Conservation (phyloP, 2,329 filamentous ascomycete species). For the Teratosphaeria destructans region DNA sequence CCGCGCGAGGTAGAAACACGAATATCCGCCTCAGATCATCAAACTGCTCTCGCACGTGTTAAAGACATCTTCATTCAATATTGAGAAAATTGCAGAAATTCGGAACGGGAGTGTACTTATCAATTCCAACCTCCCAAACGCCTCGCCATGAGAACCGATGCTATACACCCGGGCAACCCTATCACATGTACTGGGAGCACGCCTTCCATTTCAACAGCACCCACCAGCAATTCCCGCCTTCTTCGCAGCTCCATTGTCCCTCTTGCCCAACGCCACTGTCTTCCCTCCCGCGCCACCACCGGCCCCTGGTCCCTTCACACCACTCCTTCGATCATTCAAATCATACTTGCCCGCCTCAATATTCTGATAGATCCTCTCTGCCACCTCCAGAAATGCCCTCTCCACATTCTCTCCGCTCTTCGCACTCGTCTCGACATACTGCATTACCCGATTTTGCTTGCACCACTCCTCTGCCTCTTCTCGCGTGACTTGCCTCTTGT, state of each 20-base stretch:
- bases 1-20: no score
- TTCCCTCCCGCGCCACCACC: constrained; percentile 33
- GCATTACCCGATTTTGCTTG: constrained; percentile 68
- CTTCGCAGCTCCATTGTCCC: constrained; percentile 25
- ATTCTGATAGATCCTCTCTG: constrained; percentile 91
- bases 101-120: background rate
- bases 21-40: no score
- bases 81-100: no score
- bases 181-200: background rate
- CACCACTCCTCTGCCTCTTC: constrained; percentile 90
- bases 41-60: no score
- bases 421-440: constrained; percentile 92
- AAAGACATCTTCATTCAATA: no score
- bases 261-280: constrained; percentile 35
- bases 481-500: constrained; percentile 67
- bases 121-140: background rate
- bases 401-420: constrained; percentile 95
- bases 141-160: background rate
- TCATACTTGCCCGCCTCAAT: constrained; percentile 94
- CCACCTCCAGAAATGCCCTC: constrained; percentile 82
- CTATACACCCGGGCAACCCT: background rate
- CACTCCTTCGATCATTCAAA: constrained; percentile 81
- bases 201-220: constrained; percentile 16
- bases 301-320: constrained; percentile 64
- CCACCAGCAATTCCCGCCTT: constrained; percentile 19